Evolutionary conservation across 768 basidiomycete genomes (phyloP).

Genomic region (Phlebiopsis flavidoalba): DNA sequence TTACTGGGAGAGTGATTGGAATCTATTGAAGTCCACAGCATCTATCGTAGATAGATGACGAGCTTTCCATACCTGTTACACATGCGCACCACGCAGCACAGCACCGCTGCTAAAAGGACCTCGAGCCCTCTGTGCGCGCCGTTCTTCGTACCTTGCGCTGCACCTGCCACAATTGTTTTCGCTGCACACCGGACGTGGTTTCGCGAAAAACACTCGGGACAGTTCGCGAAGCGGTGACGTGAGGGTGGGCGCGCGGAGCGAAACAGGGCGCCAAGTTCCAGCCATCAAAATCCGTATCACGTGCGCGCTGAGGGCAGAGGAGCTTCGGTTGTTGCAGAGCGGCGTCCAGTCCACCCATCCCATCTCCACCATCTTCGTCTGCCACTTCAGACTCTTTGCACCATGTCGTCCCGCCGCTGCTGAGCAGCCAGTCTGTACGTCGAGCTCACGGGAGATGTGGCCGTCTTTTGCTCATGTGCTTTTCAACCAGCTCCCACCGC

Average conservation of each 20-base stretch:
- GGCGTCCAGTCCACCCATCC: neutral
- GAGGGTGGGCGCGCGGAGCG: neutral
- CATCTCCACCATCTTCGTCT: slow-evolving; percentile 1
- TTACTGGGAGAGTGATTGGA: neutral
- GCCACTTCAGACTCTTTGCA: neutral
- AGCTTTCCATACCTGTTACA: neutral
- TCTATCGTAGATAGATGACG: neutral
- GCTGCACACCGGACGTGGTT: neutral
- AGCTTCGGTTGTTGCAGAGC: slow-evolving; percentile 1
- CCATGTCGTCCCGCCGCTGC: neutral
- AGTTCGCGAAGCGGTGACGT: neutral
- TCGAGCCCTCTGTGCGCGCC: neutral
- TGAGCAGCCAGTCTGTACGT: slow-evolving; percentile 2
- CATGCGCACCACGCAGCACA: neutral
- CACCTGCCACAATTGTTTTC: too few relatives aligned
- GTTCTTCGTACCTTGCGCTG: neutral
- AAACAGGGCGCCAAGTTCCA: neutral
- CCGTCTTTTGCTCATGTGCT: neutral
- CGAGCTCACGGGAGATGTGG: neutral
- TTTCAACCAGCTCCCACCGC: neutral
- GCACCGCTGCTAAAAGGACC: neutral
- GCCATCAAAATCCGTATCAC: neutral
- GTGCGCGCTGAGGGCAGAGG: neutral
- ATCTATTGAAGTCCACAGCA: neutral
- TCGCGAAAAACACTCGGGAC: neutral